phyloP scores from a whole-genome alignment of 441 rosid genomes.

The Aleurites moluccanus region DNA sequence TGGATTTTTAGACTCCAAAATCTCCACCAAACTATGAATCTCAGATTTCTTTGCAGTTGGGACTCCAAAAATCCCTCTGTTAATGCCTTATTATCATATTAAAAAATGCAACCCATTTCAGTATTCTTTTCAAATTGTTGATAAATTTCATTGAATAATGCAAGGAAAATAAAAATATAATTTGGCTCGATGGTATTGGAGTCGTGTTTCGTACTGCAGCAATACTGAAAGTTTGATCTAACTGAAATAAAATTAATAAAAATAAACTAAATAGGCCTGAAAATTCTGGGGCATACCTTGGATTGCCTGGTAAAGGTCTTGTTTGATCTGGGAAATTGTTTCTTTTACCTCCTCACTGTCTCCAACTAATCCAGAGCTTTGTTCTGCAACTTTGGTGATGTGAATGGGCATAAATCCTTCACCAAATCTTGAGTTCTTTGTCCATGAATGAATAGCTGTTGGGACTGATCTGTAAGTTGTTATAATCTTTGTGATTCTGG shows the following conservation, averaged over 20 bases:
- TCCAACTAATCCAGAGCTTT: constrained; percentile 40
- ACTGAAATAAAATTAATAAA: too few species aligned
- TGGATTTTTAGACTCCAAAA: constrained; percentile 74
- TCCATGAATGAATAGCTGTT: too few species aligned
- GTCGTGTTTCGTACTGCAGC: too few species aligned
- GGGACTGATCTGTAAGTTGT: too few species aligned
- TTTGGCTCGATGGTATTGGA: too few species aligned
- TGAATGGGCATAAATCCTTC: constrained; percentile 16
- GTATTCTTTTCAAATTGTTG: not conserved
- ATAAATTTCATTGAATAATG: not conserved
- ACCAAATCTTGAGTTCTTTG: too few species aligned
- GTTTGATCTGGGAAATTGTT: constrained; percentile 45
- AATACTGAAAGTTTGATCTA: too few species aligned
- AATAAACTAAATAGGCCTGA: not conserved
- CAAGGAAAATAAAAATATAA: not conserved
- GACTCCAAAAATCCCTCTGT: constrained; percentile 83
- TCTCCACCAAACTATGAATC: constrained; percentile 56
- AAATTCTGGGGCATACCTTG: constrained; percentile 42
- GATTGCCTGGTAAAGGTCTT: constrained; percentile 47
- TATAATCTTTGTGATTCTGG: constrained; percentile 23
- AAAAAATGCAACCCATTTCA: constrained; percentile 7
- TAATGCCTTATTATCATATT: constrained; percentile 40
- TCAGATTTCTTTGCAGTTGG: constrained; percentile 60
- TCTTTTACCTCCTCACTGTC: constrained; percentile 26
- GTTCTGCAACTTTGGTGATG: constrained; percentile 46